phyloP scores from a whole-genome alignment of 2,329 filamentous ascomycete species.

The Talaromyces piceae region DNA sequence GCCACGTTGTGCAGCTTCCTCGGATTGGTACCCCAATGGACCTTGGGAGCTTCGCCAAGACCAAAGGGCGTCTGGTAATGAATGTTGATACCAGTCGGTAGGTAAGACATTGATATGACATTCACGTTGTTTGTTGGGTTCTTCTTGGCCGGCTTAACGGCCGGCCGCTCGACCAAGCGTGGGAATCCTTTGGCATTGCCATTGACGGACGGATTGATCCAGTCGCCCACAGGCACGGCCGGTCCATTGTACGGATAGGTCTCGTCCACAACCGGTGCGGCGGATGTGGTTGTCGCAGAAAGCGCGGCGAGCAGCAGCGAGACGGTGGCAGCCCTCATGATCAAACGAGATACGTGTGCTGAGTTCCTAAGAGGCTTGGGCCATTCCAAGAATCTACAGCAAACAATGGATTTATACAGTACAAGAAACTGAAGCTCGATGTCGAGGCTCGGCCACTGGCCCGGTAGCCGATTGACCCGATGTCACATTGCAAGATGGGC shows the following conservation, averaged over 20 bases:
- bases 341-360: not conserved
- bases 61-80: constrained; percentile 50
- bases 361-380: no score
- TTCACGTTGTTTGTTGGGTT: constrained; percentile 48
- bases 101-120: constrained; percentile 43
- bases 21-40: constrained; percentile 38
- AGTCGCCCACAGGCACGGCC: constrained; percentile 43
- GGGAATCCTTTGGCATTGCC: constrained; percentile 48
- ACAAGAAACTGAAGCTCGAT: not conserved
- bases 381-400: no score
- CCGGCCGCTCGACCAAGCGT: constrained; percentile 44
- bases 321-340: constrained; percentile 7
- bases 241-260: constrained; percentile 44
- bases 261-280: constrained; percentile 23
- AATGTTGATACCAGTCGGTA: constrained; percentile 45
- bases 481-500: not conserved
- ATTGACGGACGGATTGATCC: constrained; percentile 44
- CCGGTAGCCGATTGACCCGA: not conserved
- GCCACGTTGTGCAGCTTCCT: constrained; percentile 28
- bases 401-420: no score
- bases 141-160: constrained; percentile 37
- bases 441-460: not conserved
- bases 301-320: constrained; percentile 16
- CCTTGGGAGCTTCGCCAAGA: constrained; percentile 36
- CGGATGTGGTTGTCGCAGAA: constrained; percentile 14